These are phyloP conservation scores for Cladophialophora exuberans DNA, from an alignment of 2,329 filamentous ascomycete genomes.

Conservation along the genomic window DNA sequence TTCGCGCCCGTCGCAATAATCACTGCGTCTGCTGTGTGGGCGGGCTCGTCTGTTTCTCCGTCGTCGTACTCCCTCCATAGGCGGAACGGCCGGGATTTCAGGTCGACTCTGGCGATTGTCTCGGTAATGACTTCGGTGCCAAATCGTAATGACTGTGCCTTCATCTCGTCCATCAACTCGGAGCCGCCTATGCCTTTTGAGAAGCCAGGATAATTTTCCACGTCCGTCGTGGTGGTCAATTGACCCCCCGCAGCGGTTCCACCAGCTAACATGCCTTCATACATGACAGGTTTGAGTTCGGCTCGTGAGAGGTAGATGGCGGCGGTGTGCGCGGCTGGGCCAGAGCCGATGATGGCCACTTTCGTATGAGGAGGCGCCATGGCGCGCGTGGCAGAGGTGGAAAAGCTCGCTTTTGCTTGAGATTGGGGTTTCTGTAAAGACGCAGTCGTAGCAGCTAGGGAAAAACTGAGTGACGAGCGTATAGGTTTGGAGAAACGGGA, in stretches of 20 bases:
- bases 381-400: slow-evolving; percentile 64
- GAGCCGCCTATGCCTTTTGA: slow-evolving; percentile 83
- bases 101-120: slow-evolving; percentile 86
- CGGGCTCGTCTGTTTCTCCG: slow-evolving; percentile 66
- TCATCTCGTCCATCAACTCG: slow-evolving; percentile 95
- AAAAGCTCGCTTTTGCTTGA: slow-evolving; percentile 36
- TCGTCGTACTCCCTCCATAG: slow-evolving; percentile 91
- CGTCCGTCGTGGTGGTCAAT: slow-evolving; percentile 95
- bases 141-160: slow-evolving; percentile 84
- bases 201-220: slow-evolving; percentile 98
- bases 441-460: slow-evolving; percentile 71
- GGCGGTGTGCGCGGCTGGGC: slow-evolving; percentile 95
- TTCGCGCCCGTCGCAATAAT: slow-evolving; percentile 97
- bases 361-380: slow-evolving; percentile 59
- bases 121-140: slow-evolving; percentile 92
- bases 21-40: slow-evolving; percentile 84
- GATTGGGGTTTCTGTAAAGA: slow-evolving; percentile 60
- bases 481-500: slow-evolving; percentile 66
- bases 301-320: slow-evolving; percentile 95
- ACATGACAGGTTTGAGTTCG: slow-evolving; percentile 91
- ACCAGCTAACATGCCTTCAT: slow-evolving; percentile 97
- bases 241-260: slow-evolving; percentile 95
- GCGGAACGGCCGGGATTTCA: slow-evolving; percentile 83
- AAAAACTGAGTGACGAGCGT: slow-evolving; percentile 72
- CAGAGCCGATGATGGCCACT: slow-evolving; percentile 74